Evolutionary conservation across 768 basidiomycete species (phyloP).

Genomic region (Filobasidium wieringae): DNA sequence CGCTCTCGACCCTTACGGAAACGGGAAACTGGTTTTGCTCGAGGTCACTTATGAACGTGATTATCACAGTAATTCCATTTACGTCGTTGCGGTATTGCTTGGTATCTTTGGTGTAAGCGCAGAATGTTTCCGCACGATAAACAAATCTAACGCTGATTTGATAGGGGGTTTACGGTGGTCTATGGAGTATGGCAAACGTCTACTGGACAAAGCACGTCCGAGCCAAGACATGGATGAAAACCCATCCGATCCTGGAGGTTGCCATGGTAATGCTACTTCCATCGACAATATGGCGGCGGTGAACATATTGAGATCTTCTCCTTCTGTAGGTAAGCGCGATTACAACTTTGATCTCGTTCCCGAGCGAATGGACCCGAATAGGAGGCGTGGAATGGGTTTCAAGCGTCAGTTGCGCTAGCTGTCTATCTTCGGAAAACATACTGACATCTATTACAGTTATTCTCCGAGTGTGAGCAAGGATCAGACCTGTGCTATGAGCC

Average conservation of each 20-base stretch:
- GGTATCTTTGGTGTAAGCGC: slow-evolving; percentile 71
- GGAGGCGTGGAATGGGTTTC: slow-evolving; percentile 91
- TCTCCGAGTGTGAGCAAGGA: slow-evolving; percentile 59
- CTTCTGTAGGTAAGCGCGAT: slow-evolving; percentile 56
- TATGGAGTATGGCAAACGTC: slow-evolving; percentile 54
- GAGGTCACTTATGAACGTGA: slow-evolving; percentile 48
- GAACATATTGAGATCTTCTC: too few species aligned
- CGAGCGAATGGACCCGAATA: slow-evolving; percentile 84
- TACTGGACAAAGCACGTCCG: slow-evolving; percentile 76
- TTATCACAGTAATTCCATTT: slow-evolving; percentile 82
- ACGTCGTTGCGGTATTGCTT: slow-evolving; percentile 50
- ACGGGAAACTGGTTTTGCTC: slow-evolving; percentile 73
- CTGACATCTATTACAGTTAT: slow-evolving; percentile 21
- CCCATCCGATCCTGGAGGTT: slow-evolving; percentile 73
- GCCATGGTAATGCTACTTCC: slow-evolving; percentile 49
- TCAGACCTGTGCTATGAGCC: slow-evolving; percentile 40
- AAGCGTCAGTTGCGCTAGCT: slow-evolving; percentile 49
- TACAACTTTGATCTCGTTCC: slow-evolving; percentile 67
- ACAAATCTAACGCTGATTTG: slow-evolving; percentile 6
- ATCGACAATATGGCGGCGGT: neutral
- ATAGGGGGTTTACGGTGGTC: slow-evolving; percentile 82
- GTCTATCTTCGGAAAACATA: neutral
- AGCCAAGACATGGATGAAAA: slow-evolving; percentile 64
- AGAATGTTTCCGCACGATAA: too few species aligned
- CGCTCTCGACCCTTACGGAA: slow-evolving; percentile 80